Conservation (phyloP, 805 yeast species). For the Saturnispora ahearnii region DNA sequence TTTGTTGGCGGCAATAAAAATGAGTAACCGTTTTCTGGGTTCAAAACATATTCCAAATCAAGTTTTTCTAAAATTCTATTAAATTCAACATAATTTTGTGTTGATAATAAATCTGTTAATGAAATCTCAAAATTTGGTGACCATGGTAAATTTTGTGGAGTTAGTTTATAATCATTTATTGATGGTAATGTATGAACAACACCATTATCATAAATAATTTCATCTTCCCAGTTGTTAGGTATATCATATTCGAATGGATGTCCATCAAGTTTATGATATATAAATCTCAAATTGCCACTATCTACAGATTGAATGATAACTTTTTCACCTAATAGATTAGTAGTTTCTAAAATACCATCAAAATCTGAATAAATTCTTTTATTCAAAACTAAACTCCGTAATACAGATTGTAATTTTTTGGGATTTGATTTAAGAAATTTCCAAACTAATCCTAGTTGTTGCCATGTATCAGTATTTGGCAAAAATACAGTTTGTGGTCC, state of each 20-base stretch:
- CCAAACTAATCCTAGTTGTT: constrained; percentile 45
- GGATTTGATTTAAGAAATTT: constrained; percentile 48
- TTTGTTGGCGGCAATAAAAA: constrained; percentile 63
- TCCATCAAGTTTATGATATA: constrained; percentile 3
- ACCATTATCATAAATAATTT: constrained; percentile 73
- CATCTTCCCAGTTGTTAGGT: constrained; percentile 33
- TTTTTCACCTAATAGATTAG: constrained; percentile 6
- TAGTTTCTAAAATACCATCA: constrained; percentile 22
- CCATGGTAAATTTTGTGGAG: constrained; percentile 35
- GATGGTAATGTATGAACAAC: constrained; percentile 59
- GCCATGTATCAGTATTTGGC: constrained; percentile 76
- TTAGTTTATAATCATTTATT: neutral
- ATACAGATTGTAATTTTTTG: constrained; percentile 39
- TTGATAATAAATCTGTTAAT: constrained; percentile 43
- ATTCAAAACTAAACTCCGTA: constrained; percentile 53
- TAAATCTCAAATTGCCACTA: constrained; percentile 8
- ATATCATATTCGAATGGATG: neutral
- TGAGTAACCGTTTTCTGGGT: constrained; percentile 38
- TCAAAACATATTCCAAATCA: constrained; percentile 36
- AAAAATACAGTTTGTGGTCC: constrained; percentile 67
- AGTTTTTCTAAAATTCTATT: constrained; percentile 35
- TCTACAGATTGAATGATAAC: constrained; percentile 2
- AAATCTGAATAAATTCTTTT: constrained; percentile 62
- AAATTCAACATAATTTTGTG: constrained; percentile 44
- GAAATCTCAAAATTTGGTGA: constrained; percentile 51